Base-by-base conservation (phyloP, 371 early-diverging fungal genomes). In the Batkoa obscura region DNA sequence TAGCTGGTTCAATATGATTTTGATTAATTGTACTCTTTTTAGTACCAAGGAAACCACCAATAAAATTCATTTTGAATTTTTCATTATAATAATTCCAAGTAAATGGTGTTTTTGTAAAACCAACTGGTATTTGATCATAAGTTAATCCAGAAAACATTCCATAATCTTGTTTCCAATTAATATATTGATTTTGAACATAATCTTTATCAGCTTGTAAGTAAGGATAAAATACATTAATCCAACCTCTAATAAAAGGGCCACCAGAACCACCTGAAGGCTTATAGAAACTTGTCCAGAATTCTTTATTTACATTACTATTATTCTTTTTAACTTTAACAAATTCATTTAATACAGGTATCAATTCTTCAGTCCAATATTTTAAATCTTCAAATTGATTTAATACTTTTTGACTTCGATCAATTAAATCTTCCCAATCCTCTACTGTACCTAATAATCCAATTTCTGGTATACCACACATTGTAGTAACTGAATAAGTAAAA, bases 391-490 rank as follows among this genome's bases (percentile, higher is more conserved):
- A 52, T 38, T 33, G 34, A 17, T 33, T 13, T 3, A 52, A 36
- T 6, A 52, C n/a, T 3, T 33, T 30, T 52, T 17, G 37, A 6
- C 15, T 33, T 17, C 41, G 10, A 2, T 52, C 6, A 2, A 17
- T 33, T 2, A 52, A 13, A 8, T n/a, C 5, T 2, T 8, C 33
- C 52, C 52, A 52, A 13, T 52, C 52, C 1, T 52, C 33, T 13
- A 17, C 8, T n/a, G 15, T 33, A 36, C 52, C 52, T 23, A 31
- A n/a, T 36, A 52, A 38, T 9, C 13, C 33, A 52, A 52, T 39
- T 36, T 52, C 52, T 8, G 52, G 52, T 13, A 52, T 52, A 3
- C 52, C 52, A 39, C 52, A 52, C 52, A 52, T 52, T 13, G 52
- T 52, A 13, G n/a, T 52, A 3, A 52, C 52, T 4, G 37, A 34